phyloP scores from a whole-genome alignment of 2,329 filamentous ascomycete genomes.

The Dryadomyces sulphureus region DNA sequence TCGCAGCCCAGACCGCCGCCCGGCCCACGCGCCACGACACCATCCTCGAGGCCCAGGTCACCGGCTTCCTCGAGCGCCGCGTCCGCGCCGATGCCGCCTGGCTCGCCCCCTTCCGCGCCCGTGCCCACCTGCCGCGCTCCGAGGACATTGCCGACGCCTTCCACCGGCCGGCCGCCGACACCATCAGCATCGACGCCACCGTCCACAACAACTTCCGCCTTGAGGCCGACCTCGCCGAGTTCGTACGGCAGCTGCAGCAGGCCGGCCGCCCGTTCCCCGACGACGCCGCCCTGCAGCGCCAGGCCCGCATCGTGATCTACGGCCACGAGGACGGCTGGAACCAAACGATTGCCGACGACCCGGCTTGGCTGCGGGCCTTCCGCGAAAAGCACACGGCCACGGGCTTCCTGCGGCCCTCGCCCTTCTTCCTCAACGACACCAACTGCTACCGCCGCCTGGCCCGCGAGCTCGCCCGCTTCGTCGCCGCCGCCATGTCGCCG shows the following conservation, averaged over 20 bases:
- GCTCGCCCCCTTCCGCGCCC: constrained; percentile 39
- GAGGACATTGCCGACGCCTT: constrained; percentile 36
- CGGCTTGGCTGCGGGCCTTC: constrained; percentile 37
- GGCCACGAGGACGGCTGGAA: constrained; percentile 49
- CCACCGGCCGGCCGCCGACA: constrained; percentile 32
- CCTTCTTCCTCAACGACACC: constrained; percentile 41
- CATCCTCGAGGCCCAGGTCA: constrained; percentile 30
- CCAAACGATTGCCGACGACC: constrained; percentile 44
- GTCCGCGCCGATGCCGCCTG: constrained; percentile 35
- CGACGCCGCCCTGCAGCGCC: constrained; percentile 38
- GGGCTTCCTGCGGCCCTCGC: constrained; percentile 14
- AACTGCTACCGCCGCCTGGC: constrained; percentile 45
- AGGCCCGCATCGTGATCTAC: constrained; percentile 47
- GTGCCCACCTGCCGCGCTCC: constrained; percentile 40
- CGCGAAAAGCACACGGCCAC: neutral
- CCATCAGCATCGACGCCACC: constrained; percentile 40
- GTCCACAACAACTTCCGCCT: constrained; percentile 43
- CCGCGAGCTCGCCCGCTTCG: constrained; percentile 37
- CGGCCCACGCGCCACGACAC: constrained; percentile 17
- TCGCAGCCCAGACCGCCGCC: constrained; percentile 15
- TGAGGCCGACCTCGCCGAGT: constrained; percentile 40
- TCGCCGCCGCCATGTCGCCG: constrained; percentile 36
- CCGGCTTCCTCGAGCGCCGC: constrained; percentile 41
- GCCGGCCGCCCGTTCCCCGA: constrained; percentile 29
- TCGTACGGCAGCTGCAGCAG: constrained; percentile 27